A percentile compares a stretch with the other conserved stretches of the same genome.
These are phyloP conservation scores for Acanthamoeba lenticulata DNA, from an alignment of 208 protist genomes.

Conservation along the genomic window DNA sequence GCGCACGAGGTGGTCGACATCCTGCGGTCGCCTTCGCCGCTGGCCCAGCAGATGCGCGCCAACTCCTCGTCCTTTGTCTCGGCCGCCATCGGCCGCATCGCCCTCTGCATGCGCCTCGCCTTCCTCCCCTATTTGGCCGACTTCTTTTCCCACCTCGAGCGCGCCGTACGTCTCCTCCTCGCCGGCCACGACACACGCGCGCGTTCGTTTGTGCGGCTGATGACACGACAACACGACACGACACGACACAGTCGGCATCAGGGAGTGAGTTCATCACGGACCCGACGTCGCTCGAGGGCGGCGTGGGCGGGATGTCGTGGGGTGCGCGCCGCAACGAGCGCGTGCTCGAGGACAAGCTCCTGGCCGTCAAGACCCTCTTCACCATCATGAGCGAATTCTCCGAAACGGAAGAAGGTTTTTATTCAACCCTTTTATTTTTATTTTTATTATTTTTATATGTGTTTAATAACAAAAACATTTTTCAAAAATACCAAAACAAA, in stretches of 20 bases:
- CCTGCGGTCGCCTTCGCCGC: neutral
- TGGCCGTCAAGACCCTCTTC: neutral
- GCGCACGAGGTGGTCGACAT: neutral
- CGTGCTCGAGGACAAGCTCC: neutral
- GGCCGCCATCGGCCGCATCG: neutral
- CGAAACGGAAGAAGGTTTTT: neutral
- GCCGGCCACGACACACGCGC: too few species aligned
- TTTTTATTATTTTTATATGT: too few species aligned
- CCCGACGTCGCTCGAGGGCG: neutral
- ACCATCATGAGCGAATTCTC: neutral
- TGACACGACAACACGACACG: too few species aligned
- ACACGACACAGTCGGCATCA: neutral
- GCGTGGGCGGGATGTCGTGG: neutral
- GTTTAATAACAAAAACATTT: too few species aligned
- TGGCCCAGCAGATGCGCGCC: neutral
- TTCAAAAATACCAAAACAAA: too few species aligned
- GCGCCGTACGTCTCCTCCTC: neutral
- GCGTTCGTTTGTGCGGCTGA: too few species aligned
- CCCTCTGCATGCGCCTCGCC: neutral
- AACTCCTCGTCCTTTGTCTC: neutral
- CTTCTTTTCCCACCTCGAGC: neutral
- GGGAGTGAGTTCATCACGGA: neutral
- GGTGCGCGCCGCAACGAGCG: neutral
- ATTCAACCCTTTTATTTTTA: neutral
- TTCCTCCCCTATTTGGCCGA: neutral